Conservation (phyloP, 257 asterid genomes). For the Scutellaria minor region DNA sequence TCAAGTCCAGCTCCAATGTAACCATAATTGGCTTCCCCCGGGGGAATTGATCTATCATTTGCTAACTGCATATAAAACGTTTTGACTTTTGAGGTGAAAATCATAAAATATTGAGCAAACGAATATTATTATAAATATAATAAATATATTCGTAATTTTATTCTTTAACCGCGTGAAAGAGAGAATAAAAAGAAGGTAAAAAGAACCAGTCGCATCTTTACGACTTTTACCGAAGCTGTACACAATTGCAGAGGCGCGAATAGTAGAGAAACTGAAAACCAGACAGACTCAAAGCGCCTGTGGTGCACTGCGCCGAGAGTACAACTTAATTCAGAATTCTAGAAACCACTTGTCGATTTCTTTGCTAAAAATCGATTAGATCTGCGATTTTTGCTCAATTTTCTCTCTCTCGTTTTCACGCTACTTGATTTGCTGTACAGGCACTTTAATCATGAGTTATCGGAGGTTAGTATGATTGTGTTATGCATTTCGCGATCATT, state of each 20-base stretch:
- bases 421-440: conserved; percentile 27
- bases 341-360: conserved; percentile 29
- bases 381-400: conserved; percentile 34
- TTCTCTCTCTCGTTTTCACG: not conserved
- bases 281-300: conserved; percentile 6
- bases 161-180: no score
- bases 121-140: no score
- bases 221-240: conserved; percentile 19
- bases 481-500: conserved; percentile 16
- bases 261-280: conserved; percentile 18
- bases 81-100: no score
- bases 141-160: no score
- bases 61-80: no score
- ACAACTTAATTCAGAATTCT: conserved; percentile 23
- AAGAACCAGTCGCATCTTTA: no score
- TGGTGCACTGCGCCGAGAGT: conserved; percentile 17
- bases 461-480: conserved; percentile 54
- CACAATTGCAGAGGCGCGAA: conserved; percentile 2
- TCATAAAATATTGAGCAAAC: no score
- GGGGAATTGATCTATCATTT: no score
- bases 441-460: conserved; percentile 49
- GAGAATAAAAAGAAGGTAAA: no score
- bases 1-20: no score
- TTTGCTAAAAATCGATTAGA: conserved; percentile 28
- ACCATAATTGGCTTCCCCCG: no score